phyloP scores from a whole-genome alignment of 1,284 basidiomycete genomes.

The Ustilago shanxiensis region DNA sequence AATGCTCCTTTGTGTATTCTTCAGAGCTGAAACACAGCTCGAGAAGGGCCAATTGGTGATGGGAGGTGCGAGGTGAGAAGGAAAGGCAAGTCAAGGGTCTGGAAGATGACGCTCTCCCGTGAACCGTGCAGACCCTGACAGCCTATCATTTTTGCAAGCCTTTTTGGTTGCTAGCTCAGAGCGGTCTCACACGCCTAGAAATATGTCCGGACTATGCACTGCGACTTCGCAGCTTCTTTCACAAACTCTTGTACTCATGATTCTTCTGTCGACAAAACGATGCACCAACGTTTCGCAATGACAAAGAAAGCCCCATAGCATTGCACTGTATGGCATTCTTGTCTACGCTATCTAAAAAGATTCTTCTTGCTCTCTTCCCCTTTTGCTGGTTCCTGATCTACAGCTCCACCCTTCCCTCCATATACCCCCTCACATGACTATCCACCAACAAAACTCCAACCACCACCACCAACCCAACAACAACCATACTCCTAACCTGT shows the following conservation, averaged over 20 bases:
- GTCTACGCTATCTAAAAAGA: not conserved
- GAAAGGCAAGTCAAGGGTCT: not conserved
- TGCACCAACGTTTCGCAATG: not conserved
- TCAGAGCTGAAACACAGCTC: too few relatives aligned
- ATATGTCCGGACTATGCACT: too few relatives aligned
- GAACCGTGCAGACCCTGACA: conserved; percentile 21
- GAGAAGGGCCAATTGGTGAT: too few relatives aligned
- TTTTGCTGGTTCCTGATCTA: too few relatives aligned
- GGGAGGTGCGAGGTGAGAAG: not conserved
- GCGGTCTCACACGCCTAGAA: not conserved
- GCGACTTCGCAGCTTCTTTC: too few relatives aligned
- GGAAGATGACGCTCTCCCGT: not conserved
- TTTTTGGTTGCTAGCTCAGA: not conserved
- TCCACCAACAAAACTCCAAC: conserved; percentile 27
- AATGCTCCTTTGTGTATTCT: not conserved
- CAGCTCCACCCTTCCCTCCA: conserved; percentile 3
- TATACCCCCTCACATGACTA: conserved; percentile 21
- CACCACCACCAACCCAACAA: conserved; percentile 19
- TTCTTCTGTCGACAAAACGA: not conserved
- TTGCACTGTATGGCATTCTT: too few relatives aligned
- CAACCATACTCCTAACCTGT: conserved; percentile 24
- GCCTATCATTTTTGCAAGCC: not conserved
- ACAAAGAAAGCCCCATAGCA: too few relatives aligned
- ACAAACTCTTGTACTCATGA: too few relatives aligned
- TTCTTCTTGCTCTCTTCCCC: not conserved